Evolutionary conservation across 306 rosid genomes (phyloP), one percentile per base, ranked within the genome.

Genomic region (Inga leiocalycina): DNA sequence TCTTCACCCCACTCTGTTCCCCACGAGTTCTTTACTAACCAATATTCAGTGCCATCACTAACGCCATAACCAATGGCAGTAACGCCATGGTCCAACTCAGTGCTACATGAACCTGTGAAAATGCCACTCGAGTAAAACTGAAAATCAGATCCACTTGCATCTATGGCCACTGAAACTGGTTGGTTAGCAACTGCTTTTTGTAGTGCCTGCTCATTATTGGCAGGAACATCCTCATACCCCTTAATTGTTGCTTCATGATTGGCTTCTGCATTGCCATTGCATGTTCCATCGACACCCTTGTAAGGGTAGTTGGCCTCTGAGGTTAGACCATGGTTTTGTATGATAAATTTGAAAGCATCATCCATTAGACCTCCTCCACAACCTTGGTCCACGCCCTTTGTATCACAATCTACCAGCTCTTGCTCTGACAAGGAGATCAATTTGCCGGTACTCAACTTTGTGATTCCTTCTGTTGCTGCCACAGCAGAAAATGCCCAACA

Each of bases 401-500:
- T 86, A 80, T 86, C 87, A 64, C 89, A 86, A 64, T 86, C 85
- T 59, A 86, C 80, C 4, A 80, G 85, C 52, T 86, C 87, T 80
- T 86, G 87, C 46, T 86, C 87, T 3, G 89, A 83, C 49, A 86
- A 19, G 34, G 86, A 79, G n/a, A 86, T 61, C 72, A 86, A 41
- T 68, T 82, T 86, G 0, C 89, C 86, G 0, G 79, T 79, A 2
- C 79, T 75, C 10, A 86, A 8, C 46, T 82, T 74, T 0, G 86
- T 75, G 43, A 86, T 82, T 79, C 86, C 84, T 80, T 86, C 85
- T 12, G 69, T 80, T 64, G 87, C 89, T 9, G 87, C 87, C 20
- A 83, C 89, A 52, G 80, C 85, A 62, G 89, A 83, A 80, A 83
- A 86, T 44, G 87, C 87, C 89, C 87, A 86, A 27, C 85, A 86